Percentiles rank a stretch among this genome's conserved stretches.
Evolutionary conservation across 805 yeast species (phyloP).

Genomic region (Schwanniomyces sp.): DNA sequence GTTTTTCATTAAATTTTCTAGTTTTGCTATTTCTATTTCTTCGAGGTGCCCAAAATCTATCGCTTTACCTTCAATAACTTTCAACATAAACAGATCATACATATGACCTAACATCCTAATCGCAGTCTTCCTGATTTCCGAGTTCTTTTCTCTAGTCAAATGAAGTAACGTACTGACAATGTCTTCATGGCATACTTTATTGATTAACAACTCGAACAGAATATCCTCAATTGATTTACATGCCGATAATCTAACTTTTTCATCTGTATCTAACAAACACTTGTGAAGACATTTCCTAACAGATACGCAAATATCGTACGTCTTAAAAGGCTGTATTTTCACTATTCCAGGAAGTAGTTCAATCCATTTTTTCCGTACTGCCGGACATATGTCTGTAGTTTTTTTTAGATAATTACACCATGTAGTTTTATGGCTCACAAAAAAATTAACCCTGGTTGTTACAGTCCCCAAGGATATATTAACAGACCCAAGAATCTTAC

Average conservation of each 20-base stretch:
- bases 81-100: conserved; percentile 47
- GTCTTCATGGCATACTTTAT: conserved; percentile 44
- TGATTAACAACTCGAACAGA: conserved; percentile 46
- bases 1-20: conserved; percentile 31
- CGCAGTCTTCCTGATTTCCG: conserved; percentile 61
- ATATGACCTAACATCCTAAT: conserved; percentile 54
- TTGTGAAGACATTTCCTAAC: conserved; percentile 56
- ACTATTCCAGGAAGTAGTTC: conserved; percentile 54
- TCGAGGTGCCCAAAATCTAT: conserved; percentile 30
- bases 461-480: conserved; percentile 24
- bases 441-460: conserved; percentile 55
- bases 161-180: conserved; percentile 58
- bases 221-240: conserved; percentile 51
- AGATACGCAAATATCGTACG: conserved; percentile 44
- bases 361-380: conserved; percentile 71
- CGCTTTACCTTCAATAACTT: conserved; percentile 11
- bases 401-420: conserved; percentile 76
- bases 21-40: conserved; percentile 20
- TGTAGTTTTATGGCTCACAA: conserved; percentile 54
- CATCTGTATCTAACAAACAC: conserved; percentile 74
- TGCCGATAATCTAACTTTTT: conserved; percentile 64
- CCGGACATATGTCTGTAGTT: conserved; percentile 63
- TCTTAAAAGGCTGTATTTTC: conserved; percentile 41
- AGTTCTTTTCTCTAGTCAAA: conserved; percentile 69
- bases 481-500: conserved; percentile 50